phyloP scores from a whole-genome alignment of 176 grass and related monocot genomes.

The Carex kokanica region DNA sequence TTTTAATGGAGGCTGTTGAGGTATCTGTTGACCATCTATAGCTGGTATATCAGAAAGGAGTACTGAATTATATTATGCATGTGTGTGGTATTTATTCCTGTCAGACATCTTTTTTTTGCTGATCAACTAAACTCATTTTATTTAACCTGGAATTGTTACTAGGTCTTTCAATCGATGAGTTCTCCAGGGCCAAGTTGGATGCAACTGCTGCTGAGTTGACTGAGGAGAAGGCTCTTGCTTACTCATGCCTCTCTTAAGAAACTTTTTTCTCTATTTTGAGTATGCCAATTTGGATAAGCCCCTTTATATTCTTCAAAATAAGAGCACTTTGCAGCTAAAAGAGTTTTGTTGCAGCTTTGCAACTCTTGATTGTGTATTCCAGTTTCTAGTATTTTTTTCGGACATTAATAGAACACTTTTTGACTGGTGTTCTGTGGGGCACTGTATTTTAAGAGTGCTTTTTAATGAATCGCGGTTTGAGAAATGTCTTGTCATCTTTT shows the following conservation, averaged over 20 bases:
- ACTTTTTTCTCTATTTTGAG: not conserved
- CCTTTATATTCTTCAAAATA: conserved; percentile 24
- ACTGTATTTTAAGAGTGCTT: not conserved
- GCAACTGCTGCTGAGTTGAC: conserved; percentile 74
- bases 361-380: not conserved
- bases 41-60: not conserved
- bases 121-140: not conserved
- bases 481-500: not conserved
- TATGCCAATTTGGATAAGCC: not conserved
- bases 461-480: not conserved
- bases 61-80: not conserved
- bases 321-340: not conserved
- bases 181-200: conserved; percentile 91
- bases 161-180: conserved; percentile 82
- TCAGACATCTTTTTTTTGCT: not conserved
- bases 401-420: conserved; percentile 17
- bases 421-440: conserved; percentile 1
- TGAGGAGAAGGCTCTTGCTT: conserved; percentile 89
- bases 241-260: conserved; percentile 76
- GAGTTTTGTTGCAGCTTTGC: conserved; percentile 6
- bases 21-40: not conserved
- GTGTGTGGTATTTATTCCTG: not conserved
- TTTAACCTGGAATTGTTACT: not conserved
- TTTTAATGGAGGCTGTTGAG: not conserved
- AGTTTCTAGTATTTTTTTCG: conserved; percentile 3